These are phyloP conservation scores for Urostyla sp. DNA, from an alignment of 73 alveolate genomes.

Conservation along the genomic window DNA sequence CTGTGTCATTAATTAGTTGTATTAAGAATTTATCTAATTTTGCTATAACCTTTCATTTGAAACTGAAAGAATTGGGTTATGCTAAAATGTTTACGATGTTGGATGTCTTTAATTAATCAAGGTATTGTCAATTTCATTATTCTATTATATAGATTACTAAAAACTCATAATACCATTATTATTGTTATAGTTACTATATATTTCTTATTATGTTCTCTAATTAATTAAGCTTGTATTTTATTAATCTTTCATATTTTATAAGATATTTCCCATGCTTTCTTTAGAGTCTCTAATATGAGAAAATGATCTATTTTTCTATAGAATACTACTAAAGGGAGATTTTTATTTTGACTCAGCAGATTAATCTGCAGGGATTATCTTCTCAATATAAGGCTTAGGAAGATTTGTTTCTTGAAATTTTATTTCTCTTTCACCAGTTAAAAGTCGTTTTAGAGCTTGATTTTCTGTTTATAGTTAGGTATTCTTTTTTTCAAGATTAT, in stretches of 20 bases:
- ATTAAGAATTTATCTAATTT: background rate
- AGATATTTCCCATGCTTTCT: no score
- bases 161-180: background rate
- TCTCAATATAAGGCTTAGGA: background rate
- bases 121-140: background rate
- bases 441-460: background rate
- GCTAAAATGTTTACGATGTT: background rate
- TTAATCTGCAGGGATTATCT: background rate
- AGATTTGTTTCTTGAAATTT: slow-evolving; percentile 33
- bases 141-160: background rate
- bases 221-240: background rate
- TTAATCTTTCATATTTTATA: no score
- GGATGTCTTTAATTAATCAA: background rate
- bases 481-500: slow-evolving; percentile 25
- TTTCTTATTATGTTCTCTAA: background rate
- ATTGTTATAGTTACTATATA: background rate
- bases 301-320: slow-evolving; percentile 17
- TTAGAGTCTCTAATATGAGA: background rate
- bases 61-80: background rate
- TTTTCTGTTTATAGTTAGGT: background rate
- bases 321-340: slow-evolving; percentile 43
- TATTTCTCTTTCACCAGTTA: slow-evolving; percentile 5
- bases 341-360: background rate
- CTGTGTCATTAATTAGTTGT: no score
- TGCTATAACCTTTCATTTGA: background rate